These are phyloP conservation scores for Hypoxylon sp. DNA, from an alignment of 2,329 filamentous ascomycete genomes.

Conservation along the genomic window DNA sequence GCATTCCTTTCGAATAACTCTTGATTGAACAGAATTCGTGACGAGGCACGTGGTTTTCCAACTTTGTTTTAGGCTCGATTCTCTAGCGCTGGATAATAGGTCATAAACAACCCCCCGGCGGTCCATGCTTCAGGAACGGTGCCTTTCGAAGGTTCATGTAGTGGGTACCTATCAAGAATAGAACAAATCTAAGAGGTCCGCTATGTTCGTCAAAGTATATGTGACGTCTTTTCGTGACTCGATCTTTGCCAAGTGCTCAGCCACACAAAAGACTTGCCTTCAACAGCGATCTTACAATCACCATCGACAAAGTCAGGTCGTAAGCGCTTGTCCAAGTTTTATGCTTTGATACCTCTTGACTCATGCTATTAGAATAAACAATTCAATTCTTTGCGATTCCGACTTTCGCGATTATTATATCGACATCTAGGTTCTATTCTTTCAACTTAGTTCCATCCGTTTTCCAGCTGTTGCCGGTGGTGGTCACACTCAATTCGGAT, in stretches of 20 bases:
- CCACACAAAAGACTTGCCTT: slow-evolving; percentile 37
- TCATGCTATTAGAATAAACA: slow-evolving; percentile 11
- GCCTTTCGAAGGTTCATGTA: slow-evolving; percentile 30
- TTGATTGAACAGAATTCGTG: slow-evolving; percentile 15
- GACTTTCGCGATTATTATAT: not conserved
- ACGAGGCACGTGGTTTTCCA: slow-evolving; percentile 29
- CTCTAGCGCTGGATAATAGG: slow-evolving; percentile 27
- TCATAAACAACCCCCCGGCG: slow-evolving; percentile 11
- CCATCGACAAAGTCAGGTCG: slow-evolving; percentile 16
- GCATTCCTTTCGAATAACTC: not conserved
- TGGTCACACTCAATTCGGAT: slow-evolving; percentile 34
- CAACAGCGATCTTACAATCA: slow-evolving; percentile 18
- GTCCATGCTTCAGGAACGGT: slow-evolving; percentile 29
- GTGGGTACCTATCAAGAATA: slow-evolving; percentile 27
- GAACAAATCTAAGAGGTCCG: slow-evolving; percentile 1
- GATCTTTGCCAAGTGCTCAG: slow-evolving; percentile 28
- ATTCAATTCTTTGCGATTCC: slow-evolving; percentile 6
- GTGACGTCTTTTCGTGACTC: slow-evolving; percentile 34
- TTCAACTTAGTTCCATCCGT: not conserved
- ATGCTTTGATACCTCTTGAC: slow-evolving; percentile 27
- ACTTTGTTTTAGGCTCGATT: slow-evolving; percentile 23
- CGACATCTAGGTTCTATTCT: not conserved
- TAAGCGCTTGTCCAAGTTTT: slow-evolving; percentile 25
- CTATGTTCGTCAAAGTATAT: slow-evolving; percentile 24
- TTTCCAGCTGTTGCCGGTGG: slow-evolving; percentile 12